A percentile compares a stretch with the other conserved stretches of the same genome.
Conservation (phyloP, 345 rosid species). For the Microcos paniculata region DNA sequence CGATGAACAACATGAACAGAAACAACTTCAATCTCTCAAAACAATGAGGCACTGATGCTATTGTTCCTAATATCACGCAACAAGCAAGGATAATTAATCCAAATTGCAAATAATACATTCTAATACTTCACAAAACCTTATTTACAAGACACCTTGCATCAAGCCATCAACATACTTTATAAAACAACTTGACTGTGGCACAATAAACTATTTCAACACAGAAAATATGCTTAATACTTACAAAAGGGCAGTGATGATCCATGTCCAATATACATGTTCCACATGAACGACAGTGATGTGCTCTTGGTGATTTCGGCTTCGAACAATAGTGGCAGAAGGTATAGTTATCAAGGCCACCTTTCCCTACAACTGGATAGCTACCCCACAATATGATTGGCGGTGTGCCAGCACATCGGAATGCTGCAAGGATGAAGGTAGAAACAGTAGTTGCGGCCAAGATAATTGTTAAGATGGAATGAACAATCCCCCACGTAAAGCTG, state of each 20-base stretch:
- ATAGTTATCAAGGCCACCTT: constrained; percentile 66
- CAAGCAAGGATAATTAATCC: not conserved
- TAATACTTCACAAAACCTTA: not conserved
- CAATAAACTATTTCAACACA: not conserved
- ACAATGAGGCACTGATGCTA: not conserved
- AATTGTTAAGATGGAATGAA: constrained; percentile 46
- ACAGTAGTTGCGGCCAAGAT: constrained; percentile 53
- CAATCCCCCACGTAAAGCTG: constrained; percentile 52
- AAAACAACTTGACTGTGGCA: not conserved
- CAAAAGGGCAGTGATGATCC: constrained; percentile 99
- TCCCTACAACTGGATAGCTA: constrained; percentile 81
- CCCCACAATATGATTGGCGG: constrained; percentile 69
- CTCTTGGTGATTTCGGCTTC: constrained; percentile 82
- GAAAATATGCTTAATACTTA: constrained; percentile 39
- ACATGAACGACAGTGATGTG: constrained; percentile 95
- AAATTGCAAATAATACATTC: not conserved
- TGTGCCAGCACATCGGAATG: constrained; percentile 69
- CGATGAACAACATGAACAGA: not conserved
- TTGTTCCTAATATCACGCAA: not conserved
- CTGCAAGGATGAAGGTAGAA: constrained; percentile 62
- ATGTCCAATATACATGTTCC: constrained; percentile 84
- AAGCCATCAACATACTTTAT: not conserved
- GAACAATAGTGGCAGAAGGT: constrained; percentile 61
- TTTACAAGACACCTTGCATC: not conserved
- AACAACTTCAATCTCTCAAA: not conserved